A percentile compares a stretch with the other conserved stretches of the same genome.
These are phyloP conservation scores for Bruguiera hainesii DNA, from an alignment of 441 rosid genomes.

Conservation along the genomic window DNA sequence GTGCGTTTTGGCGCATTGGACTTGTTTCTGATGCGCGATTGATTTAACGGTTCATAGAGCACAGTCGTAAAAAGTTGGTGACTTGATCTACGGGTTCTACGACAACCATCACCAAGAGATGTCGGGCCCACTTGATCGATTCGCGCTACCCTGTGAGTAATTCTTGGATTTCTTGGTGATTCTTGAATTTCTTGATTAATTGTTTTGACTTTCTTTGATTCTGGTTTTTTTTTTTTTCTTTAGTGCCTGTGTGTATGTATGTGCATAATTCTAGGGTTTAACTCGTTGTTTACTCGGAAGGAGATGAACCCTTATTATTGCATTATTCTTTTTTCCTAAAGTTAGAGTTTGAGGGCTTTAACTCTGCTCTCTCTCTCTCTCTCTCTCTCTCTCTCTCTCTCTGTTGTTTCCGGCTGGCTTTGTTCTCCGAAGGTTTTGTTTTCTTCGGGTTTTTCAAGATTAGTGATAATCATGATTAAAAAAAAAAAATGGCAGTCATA, in stretches of 20 bases:
- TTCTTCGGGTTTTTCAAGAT: no score
- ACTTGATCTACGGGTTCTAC: slow-evolving; percentile 7
- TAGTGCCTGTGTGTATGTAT: slow-evolving; percentile 2
- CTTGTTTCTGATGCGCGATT: not conserved
- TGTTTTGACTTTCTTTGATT: not conserved
- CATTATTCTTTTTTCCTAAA: no score
- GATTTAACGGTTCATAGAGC: slow-evolving; percentile 6
- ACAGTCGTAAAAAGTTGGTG: not conserved
- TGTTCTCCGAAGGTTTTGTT: no score
- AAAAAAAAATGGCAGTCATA: no score
- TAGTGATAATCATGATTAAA: no score
- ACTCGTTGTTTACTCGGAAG: not conserved
- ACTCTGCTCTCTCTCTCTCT: no score
- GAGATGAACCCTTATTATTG: not conserved
- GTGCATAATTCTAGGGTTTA: not conserved
- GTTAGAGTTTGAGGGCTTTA: no score
- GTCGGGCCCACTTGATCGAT: slow-evolving; percentile 82
- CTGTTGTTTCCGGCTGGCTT: no score
- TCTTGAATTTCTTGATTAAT: not conserved
- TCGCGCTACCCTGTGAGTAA: slow-evolving; percentile 79
- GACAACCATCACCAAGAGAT: slow-evolving; percentile 22
- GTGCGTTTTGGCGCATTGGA: slow-evolving; percentile 12
- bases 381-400: no score
- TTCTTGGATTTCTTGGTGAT: slow-evolving; percentile 1
- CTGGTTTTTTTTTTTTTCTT: not conserved